A percentile compares a stretch with the other conserved stretches of the same genome.
Evolutionary conservation across 2,329 filamentous ascomycete species (phyloP).

Genomic region (Teratosphaeria nubilosa): DNA sequence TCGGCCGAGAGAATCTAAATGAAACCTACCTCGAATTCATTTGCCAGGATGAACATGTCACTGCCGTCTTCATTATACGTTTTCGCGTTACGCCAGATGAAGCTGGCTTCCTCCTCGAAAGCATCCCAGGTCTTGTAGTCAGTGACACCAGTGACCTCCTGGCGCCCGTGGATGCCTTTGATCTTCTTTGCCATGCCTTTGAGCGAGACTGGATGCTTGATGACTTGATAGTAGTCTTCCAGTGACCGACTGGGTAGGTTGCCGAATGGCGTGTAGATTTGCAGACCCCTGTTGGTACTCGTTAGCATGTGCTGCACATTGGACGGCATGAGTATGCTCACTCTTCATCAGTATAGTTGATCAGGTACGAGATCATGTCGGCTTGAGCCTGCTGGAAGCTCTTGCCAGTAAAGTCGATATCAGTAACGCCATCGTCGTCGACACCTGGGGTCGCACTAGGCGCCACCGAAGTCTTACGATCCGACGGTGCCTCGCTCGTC

Average conservation of each 20-base stretch:
- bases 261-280: constrained; percentile 65
- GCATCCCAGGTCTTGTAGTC: constrained; percentile 75
- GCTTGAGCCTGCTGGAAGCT: constrained; percentile 79
- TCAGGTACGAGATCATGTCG: constrained; percentile 66
- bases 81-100: constrained; percentile 80
- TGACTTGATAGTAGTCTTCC: constrained; percentile 79
- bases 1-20: background rate
- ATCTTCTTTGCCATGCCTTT: constrained; percentile 68
- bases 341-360: constrained; percentile 57
- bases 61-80: constrained; percentile 90
- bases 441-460: constrained; percentile 14
- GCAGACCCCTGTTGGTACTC: constrained; percentile 43
- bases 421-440: constrained; percentile 5
- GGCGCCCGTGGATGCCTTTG: constrained; percentile 60
- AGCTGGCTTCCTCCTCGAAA: constrained; percentile 68
- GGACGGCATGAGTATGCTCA: constrained; percentile 28
- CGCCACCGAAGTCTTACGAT: constrained; percentile 21
- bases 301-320: constrained; percentile 3
- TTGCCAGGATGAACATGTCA: constrained; percentile 66
- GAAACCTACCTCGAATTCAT: constrained; percentile 61
- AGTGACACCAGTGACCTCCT: constrained; percentile 48
- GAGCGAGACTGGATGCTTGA: constrained; percentile 70
- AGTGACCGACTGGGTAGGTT: constrained; percentile 65
- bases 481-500: constrained; percentile 18
- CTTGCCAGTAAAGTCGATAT: constrained; percentile 55